Base-by-base conservation (phyloP, 768 basidiomycete genomes). In the Suillus alpinus region DNA sequence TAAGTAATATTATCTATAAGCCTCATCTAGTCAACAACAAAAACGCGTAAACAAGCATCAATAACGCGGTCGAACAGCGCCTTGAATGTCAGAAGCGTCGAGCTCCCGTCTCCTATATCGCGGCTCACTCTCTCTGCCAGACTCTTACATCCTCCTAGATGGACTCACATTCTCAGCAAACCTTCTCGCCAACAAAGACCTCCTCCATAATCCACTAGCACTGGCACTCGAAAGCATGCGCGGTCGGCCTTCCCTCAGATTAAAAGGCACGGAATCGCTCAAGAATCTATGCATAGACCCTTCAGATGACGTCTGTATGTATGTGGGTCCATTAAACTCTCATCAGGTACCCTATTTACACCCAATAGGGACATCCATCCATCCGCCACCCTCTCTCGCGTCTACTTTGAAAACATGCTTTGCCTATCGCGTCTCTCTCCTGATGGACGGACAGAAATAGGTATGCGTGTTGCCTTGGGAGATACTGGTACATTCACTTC, bases 91-190 rank as follows among this genome's bases (percentile, higher is more conserved):
- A 29, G 47, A 49, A 49, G 47, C 47, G 14, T 49, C 47, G 26
- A 49, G 47, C 26, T 49, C 47, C 29, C 47, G 47, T 29, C 47
- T 49, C 26, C 14, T 49, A 7, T 49, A 49, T 29, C 47, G 47
- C 2, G 47, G 47, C 26, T 82, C 89, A 0, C 78, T 92, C 9
- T 86, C 88, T 1, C 71, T 92, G 0, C 87, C 88, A 6, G 90
- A 91, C 66, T 92, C 91, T 0, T 76, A 88, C 53, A 75, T 92
- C 23, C 75, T 81, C 2, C 83, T 92, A 37, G 91, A 92, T 66
- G 91, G 91, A 6, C 70, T 92, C 20, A 87, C 87, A 2, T 92
- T 92, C 67, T 79, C 81, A 3, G 80, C 83, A 1, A 78, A 78
- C 0, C 69, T 86, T 4, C 79, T 80, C 40, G 56, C 51, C 55